phyloP scores from a whole-genome alignment of 2,329 filamentous ascomycete genomes.

The Venturia aucupariae region DNA sequence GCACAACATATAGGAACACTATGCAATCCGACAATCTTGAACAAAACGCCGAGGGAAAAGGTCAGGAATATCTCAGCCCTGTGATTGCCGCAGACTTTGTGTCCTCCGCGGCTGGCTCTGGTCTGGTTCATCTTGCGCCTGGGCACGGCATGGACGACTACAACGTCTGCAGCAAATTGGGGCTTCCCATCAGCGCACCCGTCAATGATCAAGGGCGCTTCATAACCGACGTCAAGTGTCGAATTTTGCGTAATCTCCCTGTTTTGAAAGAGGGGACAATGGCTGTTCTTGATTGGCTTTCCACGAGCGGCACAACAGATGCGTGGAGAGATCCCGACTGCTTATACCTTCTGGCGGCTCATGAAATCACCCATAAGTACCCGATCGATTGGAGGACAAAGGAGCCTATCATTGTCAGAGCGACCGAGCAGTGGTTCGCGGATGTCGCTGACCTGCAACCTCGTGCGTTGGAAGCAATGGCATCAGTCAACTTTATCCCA shows the following conservation, averaged over 20 bases:
- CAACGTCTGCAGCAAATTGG: constrained; percentile 61
- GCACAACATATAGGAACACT: constrained; percentile 4
- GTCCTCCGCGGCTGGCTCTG: constrained; percentile 79
- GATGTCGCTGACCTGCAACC: constrained; percentile 78
- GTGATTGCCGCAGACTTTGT: constrained; percentile 85
- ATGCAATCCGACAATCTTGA: constrained; percentile 34
- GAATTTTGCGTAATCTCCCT: constrained; percentile 55
- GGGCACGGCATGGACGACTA: constrained; percentile 98
- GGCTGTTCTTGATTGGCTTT: constrained; percentile 60
- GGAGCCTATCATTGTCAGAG: constrained; percentile 77
- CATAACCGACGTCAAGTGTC: constrained; percentile 67
- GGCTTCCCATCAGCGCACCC: constrained; percentile 63
- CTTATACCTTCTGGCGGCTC: constrained; percentile 51
- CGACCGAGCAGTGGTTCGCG: constrained; percentile 96
- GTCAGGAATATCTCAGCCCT: constrained; percentile 42
- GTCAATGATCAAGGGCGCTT: constrained; percentile 76
- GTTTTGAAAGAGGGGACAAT: constrained; percentile 63
- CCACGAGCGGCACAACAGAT: neutral
- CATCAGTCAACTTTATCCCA: constrained; percentile 69
- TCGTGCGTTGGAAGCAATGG: constrained; percentile 59
- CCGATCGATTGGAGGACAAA: constrained; percentile 98
- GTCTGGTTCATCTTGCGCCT: constrained; percentile 88
- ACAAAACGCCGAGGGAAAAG: constrained; percentile 30
- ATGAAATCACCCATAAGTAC: constrained; percentile 80
- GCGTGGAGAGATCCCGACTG: neutral